A percentile compares a stretch with the other conserved stretches of the same genome.
These are phyloP conservation scores for Gnaphalium uliginosum DNA, from an alignment of 129 eudicot species.

Conservation along the genomic window DNA sequence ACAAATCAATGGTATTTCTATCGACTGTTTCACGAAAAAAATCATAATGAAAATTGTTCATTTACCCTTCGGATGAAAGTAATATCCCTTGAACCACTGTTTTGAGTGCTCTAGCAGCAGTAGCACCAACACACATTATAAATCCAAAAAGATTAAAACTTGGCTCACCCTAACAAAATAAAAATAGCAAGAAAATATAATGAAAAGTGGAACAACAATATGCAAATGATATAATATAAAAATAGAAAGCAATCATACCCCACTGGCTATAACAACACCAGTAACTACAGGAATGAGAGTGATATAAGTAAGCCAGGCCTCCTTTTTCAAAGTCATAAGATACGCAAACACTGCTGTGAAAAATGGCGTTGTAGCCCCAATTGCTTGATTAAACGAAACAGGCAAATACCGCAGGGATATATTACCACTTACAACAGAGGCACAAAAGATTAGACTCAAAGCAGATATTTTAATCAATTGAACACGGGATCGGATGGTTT, in stretches of 20 bases:
- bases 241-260: conserved; percentile 42
- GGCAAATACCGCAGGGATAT: conserved; percentile 68
- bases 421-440: conserved; percentile 92
- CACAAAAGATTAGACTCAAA: conserved; percentile 62
- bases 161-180: conserved; percentile 61
- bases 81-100: conserved; percentile 81
- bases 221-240: not conserved
- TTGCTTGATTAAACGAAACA: conserved; percentile 78
- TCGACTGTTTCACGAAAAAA: not conserved
- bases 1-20: conserved; percentile 5
- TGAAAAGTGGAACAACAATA: not conserved
- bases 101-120: conserved; percentile 91
- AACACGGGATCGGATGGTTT: conserved; percentile 55
- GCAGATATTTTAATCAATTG: conserved; percentile 72
- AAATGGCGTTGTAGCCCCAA: conserved; percentile 85
- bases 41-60: not conserved
- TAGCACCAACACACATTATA: conserved; percentile 78
- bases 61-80: conserved; percentile 81
- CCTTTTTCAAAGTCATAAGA: conserved; percentile 58
- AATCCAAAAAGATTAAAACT: conserved; percentile 83
- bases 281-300: conserved; percentile 81
- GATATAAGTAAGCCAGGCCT: conserved; percentile 63
- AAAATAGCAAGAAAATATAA: not conserved
- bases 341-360: conserved; percentile 84
- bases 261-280: conserved; percentile 78